These are phyloP conservation scores for Alternaria consortialis DNA, from an alignment of 2,329 filamentous ascomycete genomes.

Conservation along the genomic window DNA sequence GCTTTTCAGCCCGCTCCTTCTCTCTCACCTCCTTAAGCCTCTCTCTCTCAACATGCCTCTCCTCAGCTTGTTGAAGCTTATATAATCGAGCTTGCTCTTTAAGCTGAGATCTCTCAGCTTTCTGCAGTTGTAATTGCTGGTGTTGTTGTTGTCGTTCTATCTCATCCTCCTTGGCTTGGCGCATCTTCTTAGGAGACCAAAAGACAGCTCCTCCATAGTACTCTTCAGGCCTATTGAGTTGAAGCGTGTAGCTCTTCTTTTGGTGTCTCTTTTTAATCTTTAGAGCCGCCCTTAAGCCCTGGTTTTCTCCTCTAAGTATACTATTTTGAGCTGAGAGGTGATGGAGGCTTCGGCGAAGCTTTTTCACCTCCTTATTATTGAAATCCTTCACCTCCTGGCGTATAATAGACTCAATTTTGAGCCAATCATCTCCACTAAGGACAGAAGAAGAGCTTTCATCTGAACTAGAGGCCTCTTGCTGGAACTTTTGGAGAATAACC, in stretches of 20 bases:
- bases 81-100: background rate
- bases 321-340: background rate
- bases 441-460: background rate
- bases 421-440: background rate
- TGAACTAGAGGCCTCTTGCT: background rate
- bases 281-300: background rate
- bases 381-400: background rate
- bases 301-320: background rate
- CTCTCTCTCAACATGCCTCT: slow-evolving; percentile 4
- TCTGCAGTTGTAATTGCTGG: background rate
- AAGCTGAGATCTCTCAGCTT: background rate
- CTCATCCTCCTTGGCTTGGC: background rate
- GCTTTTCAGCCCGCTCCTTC: background rate
- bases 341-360: background rate
- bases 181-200: background rate
- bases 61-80: background rate
- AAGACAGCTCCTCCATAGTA: background rate
- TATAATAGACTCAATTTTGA: background rate
- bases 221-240: background rate
- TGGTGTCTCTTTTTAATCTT: background rate
- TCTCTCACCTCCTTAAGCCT: slow-evolving; percentile 1
- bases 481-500: background rate
- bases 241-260: background rate
- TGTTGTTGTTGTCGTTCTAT: background rate
- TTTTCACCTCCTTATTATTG: background rate